A percentile compares a stretch with the other conserved stretches of the same genome.
Conservation (phyloP, 129 eudicot genomes). For the Heracleum sosnowskyi region DNA sequence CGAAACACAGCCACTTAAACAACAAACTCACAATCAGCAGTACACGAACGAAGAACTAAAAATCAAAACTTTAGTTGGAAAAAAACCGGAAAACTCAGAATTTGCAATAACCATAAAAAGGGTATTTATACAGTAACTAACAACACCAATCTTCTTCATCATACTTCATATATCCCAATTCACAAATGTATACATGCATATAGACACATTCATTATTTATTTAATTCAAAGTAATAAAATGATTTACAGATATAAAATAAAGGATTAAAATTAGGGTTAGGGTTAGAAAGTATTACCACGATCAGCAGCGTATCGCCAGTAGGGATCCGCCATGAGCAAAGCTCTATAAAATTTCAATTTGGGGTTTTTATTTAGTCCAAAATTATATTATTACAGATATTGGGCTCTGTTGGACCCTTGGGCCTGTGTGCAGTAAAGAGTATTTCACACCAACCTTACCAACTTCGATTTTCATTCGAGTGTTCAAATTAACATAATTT, state of each 20-base stretch:
- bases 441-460: not conserved
- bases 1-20: not conserved
- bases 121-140: not conserved
- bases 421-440: too few species aligned
- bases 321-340: constrained; percentile 32
- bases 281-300: constrained; percentile 21
- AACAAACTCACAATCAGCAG: not conserved
- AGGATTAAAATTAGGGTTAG: not conserved
- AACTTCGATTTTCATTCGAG: not conserved
- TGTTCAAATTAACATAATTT: too few species aligned
- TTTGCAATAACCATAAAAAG: not conserved
- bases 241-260: not conserved
- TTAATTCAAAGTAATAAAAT: not conserved
- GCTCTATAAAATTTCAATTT: not conserved
- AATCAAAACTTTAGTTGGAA: not conserved
- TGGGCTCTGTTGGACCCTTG: too few species aligned
- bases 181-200: not conserved
- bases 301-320: constrained; percentile 40
- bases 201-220: not conserved
- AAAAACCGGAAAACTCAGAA: not conserved
- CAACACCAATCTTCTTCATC: not conserved
- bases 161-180: not conserved
- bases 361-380: not conserved
- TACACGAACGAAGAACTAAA: not conserved
- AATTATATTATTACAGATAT: too few species aligned